A percentile compares a stretch with the other conserved stretches of the same genome.
phyloP scores from a whole-genome alignment of 805 yeast species.

The Nakazawaea wickerhamii region DNA sequence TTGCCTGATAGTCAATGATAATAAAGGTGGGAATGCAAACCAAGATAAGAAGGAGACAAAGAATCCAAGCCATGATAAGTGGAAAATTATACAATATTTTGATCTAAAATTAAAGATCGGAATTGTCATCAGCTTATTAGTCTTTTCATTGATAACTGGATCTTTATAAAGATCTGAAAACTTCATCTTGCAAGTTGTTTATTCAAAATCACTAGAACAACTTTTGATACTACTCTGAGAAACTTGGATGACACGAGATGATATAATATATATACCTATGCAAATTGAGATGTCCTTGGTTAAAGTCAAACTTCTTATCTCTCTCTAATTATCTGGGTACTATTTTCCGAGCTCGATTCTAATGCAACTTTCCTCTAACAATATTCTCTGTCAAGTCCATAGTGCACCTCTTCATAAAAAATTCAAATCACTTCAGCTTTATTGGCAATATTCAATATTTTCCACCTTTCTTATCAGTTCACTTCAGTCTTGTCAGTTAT shows the following conservation, averaged over 20 bases:
- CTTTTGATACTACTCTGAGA: too few relatives aligned
- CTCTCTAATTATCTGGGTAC: not conserved
- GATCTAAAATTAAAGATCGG: constrained; percentile 24
- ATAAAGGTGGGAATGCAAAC: constrained; percentile 29
- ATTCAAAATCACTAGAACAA: too few relatives aligned
- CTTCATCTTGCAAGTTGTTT: constrained; percentile 5
- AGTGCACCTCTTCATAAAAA: too few relatives aligned
- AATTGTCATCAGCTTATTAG: constrained; percentile 21
- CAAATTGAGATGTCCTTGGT: too few relatives aligned
- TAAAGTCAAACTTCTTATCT: too few relatives aligned
- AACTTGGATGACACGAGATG: too few relatives aligned
- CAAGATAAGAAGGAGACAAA: constrained; percentile 26
- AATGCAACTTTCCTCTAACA: too few relatives aligned
- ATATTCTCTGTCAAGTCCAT: too few relatives aligned
- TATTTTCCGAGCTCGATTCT: too few relatives aligned
- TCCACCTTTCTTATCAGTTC: constrained; percentile 1
- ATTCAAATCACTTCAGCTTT: too few relatives aligned
- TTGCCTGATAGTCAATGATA: constrained; percentile 19
- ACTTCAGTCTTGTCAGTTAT: too few relatives aligned
- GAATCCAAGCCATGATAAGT: constrained; percentile 27
- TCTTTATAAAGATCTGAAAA: constrained; percentile 18
- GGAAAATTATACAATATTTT: constrained; percentile 21
- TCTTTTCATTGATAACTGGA: constrained; percentile 23
- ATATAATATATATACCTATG: too few relatives aligned
- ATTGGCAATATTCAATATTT: not conserved